Evolutionary conservation across 179 eudicot species (phyloP), one percentile per base, ranked within the genome.

Genomic region (Sideroxylon spinosum): DNA sequence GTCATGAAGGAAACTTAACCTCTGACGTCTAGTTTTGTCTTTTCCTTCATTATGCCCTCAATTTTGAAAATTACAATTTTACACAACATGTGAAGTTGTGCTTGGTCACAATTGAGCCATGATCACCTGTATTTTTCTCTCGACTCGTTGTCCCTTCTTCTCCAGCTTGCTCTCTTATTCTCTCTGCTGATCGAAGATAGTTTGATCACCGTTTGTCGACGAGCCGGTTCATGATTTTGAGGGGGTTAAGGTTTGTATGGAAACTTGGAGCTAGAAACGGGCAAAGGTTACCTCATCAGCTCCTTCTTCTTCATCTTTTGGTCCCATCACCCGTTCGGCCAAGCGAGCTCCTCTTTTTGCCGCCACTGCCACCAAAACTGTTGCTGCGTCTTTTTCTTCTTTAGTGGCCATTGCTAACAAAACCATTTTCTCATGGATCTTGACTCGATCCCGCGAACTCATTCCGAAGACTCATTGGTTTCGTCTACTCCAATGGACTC

Each of bases 181-280:
- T n/a, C n/a, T n/a, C n/a, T 79, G 68, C 74, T 69, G 78, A 79
- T 83, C 79, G 75, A 73, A 8, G 28, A 61, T 48, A 11, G 72
- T 60, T 61, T 82, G 82, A 83, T 86, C 84, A 86, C 86, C 84
- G 84, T 75, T 17, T n/a, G 76, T 75, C 86, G 88, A 83, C 88
- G 83, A 79, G 68, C 49, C 49, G 80, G 64, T 66, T 32, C 25
- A 56, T 67, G 29, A 65, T 75, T 46, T 56, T 56, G 56, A 78
- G 90, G 89, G 89, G 93, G 91, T 81, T 90, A 78, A 77, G 86
- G 55, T 82, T 78, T 93, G 96, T 94, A 96, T 94, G 99, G 99
- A 96, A 94, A 96, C 99, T 87, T 97, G 99, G 74, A 89, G 98
- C 82, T 98, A 97, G 84, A 96, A 96, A 88, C 89, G 98, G 93